Percentiles rank a stretch among this genome's conserved stretches.
These are phyloP conservation scores for Ustilago xerochloae DNA, from an alignment of 1,284 basidiomycete genomes.

Conservation along the genomic window DNA sequence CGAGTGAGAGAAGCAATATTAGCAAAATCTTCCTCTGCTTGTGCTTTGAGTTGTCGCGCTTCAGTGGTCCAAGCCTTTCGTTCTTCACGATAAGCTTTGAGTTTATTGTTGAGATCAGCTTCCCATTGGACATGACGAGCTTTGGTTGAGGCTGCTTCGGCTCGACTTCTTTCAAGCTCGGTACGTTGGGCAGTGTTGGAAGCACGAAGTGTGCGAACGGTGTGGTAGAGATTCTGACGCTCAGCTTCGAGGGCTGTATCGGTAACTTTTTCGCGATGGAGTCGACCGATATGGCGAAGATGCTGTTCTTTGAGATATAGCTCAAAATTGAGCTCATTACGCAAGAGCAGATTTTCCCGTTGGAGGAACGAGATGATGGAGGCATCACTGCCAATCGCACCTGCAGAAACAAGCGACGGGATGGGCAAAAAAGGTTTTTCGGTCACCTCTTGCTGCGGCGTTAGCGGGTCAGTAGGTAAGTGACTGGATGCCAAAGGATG, in stretches of 20 bases:
- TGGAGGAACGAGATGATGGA: slow-evolving; percentile 43
- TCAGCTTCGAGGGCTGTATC: slow-evolving; percentile 65
- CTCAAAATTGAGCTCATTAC: slow-evolving; percentile 66
- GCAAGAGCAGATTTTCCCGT: slow-evolving; percentile 59
- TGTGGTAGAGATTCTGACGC: slow-evolving; percentile 64
- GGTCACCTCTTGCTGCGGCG: slow-evolving; percentile 22
- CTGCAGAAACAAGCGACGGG: slow-evolving; percentile 1
- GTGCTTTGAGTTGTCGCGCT: slow-evolving; percentile 48
- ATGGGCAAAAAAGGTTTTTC: slow-evolving; percentile 9
- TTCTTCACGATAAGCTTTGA: slow-evolving; percentile 63
- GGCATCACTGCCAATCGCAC: slow-evolving; percentile 14
- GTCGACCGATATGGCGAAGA: slow-evolving; percentile 65
- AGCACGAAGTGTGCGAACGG: slow-evolving; percentile 49
- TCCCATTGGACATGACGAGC: slow-evolving; percentile 61
- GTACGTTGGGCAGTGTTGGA: slow-evolving; percentile 37
- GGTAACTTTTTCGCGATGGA: slow-evolving; percentile 65
- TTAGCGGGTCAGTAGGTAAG: slow-evolving; percentile 15
- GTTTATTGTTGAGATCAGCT: slow-evolving; percentile 62
- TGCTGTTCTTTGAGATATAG: slow-evolving; percentile 68
- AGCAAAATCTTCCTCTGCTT: slow-evolving; percentile 46
- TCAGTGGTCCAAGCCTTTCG: slow-evolving; percentile 58
- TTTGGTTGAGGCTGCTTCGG: slow-evolving; percentile 53
- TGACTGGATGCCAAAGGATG: slow-evolving; percentile 39
- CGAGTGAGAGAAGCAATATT: slow-evolving; percentile 30
- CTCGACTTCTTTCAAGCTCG: slow-evolving; percentile 50